These are phyloP conservation scores for Byssoonygena ceratinophila DNA, from an alignment of 2,329 filamentous ascomycete species.

Conservation along the genomic window DNA sequence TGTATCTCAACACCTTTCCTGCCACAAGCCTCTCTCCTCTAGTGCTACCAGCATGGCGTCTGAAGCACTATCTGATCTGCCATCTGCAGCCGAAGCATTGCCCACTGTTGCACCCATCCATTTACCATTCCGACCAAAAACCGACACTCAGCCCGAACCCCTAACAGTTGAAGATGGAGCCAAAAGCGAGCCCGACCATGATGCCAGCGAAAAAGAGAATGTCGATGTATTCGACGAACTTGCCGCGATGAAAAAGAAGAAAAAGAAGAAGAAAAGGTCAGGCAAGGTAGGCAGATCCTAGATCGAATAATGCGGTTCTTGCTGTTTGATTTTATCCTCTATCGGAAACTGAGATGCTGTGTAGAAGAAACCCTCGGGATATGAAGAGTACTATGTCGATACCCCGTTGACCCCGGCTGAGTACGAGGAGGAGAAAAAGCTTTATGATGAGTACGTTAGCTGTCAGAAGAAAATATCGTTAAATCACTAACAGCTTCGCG, in stretches of 20 bases:
- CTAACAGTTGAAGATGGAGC: neutral
- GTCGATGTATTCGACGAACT: neutral
- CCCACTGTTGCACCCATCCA: neutral
- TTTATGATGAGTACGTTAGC: constrained; percentile 55
- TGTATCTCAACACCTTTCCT: neutral
- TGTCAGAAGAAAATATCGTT: neutral
- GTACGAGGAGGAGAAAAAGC: constrained; percentile 51
- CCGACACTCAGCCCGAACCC: neutral
- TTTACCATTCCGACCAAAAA: neutral
- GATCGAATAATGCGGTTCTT: neutral
- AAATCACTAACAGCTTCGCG: constrained; percentile 15
- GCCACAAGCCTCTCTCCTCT: too few species aligned
- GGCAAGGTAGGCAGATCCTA: constrained; percentile 23
- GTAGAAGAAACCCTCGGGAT: constrained; percentile 49
- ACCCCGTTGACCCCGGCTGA: constrained; percentile 64
- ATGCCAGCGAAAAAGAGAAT: neutral
- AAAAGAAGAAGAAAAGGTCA: constrained; percentile 29
- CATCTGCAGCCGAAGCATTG: neutral
- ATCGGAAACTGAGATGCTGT: neutral
- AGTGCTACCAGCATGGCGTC: neutral
- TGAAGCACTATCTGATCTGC: neutral
- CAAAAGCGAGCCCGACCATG: constrained; percentile 4
- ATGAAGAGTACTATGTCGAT: constrained; percentile 74
- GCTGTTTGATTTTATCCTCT: neutral
- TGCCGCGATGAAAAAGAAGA: constrained; percentile 12